Conservation (phyloP, 768 basidiomycete species). For the Coprinellus micaceus region DNA sequence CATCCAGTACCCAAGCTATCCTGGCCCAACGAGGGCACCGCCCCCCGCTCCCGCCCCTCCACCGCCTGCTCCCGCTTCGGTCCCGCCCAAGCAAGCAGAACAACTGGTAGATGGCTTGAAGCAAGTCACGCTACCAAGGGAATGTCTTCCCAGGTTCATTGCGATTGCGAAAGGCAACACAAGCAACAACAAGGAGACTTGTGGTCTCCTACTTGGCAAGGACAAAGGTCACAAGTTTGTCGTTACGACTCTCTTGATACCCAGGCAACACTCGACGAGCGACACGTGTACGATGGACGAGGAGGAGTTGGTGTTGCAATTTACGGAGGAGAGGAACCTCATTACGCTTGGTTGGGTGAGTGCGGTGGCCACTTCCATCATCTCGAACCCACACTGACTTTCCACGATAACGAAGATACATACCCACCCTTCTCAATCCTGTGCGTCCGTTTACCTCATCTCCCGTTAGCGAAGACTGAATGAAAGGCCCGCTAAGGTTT, state of each 20-base stretch:
- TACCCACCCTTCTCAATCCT: conserved; percentile 87
- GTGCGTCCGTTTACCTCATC: conserved; percentile 35
- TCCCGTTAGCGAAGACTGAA: not conserved
- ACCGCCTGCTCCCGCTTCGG: not conserved
- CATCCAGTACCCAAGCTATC: conserved; percentile 19
- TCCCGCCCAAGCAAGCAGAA: not conserved
- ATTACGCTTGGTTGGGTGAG: conserved; percentile 91
- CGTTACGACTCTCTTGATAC: conserved; percentile 82
- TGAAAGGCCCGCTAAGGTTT: conserved; percentile 48
- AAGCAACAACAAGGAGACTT: conserved; percentile 75
- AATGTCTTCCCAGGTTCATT: conserved; percentile 72
- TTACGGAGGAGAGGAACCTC: conserved; percentile 76
- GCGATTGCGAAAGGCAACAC: conserved; percentile 79
- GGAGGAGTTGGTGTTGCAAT: conserved; percentile 81
- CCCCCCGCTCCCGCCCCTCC: conserved; percentile 13
- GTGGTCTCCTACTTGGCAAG: conserved; percentile 79
- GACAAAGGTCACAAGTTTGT: conserved; percentile 54
- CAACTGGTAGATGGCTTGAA: conserved; percentile 36
- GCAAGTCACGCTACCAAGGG: conserved; percentile 64
- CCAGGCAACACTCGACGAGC: conserved; percentile 83
- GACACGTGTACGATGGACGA: conserved; percentile 94
- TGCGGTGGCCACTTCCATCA: conserved; percentile 12
- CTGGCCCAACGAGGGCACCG: conserved; percentile 17
- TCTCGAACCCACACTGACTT: not conserved
- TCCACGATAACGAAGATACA: conserved; percentile 59